Evolutionary conservation across 805 yeast genomes (phyloP).

Genomic region (Kuraishia cidri): DNA sequence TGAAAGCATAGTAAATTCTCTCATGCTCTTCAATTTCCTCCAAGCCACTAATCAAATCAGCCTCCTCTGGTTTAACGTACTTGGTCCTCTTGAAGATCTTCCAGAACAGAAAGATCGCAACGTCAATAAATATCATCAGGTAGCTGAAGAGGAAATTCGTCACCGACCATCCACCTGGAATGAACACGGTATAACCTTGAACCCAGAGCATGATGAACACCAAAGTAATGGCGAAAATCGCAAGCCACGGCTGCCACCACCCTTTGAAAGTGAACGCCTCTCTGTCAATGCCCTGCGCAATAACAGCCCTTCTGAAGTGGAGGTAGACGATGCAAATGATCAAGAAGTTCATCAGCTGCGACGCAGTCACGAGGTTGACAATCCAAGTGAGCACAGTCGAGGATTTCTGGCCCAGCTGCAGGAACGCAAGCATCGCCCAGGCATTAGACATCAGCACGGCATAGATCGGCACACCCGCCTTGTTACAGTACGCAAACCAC

Average conservation of each 20-base stretch:
- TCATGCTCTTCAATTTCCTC: constrained; percentile 31
- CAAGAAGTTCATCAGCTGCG: constrained; percentile 37
- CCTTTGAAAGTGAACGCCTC: constrained; percentile 27
- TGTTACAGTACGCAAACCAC: constrained; percentile 53
- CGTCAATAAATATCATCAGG: constrained; percentile 29
- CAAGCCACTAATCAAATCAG: constrained; percentile 28
- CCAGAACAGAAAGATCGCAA: constrained; percentile 24
- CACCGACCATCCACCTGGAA: constrained; percentile 26
- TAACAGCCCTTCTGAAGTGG: constrained; percentile 29
- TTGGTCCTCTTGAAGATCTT: constrained; percentile 27
- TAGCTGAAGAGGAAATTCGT: constrained; percentile 30
- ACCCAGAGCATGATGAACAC: constrained; percentile 22
- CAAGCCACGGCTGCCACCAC: constrained; percentile 31
- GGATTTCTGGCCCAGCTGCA: constrained; percentile 34
- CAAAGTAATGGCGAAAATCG: constrained; percentile 17
- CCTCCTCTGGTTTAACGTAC: constrained; percentile 22
- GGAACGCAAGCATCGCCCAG: constrained; percentile 60
- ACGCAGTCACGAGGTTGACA: constrained; percentile 36
- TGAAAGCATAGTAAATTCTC: constrained; percentile 14
- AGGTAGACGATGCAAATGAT: constrained; percentile 32
- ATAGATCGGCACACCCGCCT: constrained; percentile 60
- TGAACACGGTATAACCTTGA: constrained; percentile 27
- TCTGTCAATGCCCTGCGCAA: constrained; percentile 30
- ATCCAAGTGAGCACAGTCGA: constrained; percentile 31
- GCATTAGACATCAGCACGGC: constrained; percentile 39